phyloP scores from a whole-genome alignment of 345 rosid genomes.

The Eucalyptus sp. region DNA sequence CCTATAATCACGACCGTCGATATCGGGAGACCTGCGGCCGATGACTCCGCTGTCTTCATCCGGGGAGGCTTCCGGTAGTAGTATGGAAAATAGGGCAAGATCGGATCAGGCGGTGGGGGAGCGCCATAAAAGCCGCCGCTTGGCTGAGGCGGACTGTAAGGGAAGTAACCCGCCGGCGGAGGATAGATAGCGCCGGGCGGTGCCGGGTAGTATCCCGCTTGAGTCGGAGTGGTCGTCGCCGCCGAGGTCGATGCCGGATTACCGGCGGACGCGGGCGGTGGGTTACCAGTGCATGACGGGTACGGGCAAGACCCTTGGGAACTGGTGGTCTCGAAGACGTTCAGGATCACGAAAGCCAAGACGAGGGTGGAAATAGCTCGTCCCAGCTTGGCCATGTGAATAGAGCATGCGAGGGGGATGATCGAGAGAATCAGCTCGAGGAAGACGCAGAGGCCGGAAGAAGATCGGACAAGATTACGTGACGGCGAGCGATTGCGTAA shows the following conservation, averaged over 20 bases:
- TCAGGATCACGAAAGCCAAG: not conserved
- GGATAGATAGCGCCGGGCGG: not conserved
- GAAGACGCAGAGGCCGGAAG: not conserved
- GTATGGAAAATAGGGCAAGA: slow-evolving; percentile 1
- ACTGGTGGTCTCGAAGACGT: not conserved
- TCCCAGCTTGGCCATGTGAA: not conserved
- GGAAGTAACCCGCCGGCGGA: not conserved
- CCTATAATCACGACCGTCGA: not conserved
- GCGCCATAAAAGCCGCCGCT: not conserved
- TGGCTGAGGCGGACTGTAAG: not conserved
- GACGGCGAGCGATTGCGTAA: not conserved
- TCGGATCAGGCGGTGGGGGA: not conserved
- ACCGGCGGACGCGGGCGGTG: not conserved
- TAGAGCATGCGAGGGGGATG: not conserved
- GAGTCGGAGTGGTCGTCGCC: not conserved
- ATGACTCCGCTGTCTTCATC: not conserved
- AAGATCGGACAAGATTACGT: not conserved
- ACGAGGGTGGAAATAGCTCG: not conserved
- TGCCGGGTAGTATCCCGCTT: not conserved
- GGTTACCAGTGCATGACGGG: not conserved
- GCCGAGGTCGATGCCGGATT: not conserved
- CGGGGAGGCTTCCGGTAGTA: not conserved
- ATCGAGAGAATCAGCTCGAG: not conserved
- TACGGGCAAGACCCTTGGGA: not conserved
- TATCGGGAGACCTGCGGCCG: not conserved